Percentiles rank a stretch among this genome's conserved stretches.
Evolutionary conservation across 2,329 filamentous ascomycete genomes (phyloP).

Genomic region (Penicillium sumatraense): DNA sequence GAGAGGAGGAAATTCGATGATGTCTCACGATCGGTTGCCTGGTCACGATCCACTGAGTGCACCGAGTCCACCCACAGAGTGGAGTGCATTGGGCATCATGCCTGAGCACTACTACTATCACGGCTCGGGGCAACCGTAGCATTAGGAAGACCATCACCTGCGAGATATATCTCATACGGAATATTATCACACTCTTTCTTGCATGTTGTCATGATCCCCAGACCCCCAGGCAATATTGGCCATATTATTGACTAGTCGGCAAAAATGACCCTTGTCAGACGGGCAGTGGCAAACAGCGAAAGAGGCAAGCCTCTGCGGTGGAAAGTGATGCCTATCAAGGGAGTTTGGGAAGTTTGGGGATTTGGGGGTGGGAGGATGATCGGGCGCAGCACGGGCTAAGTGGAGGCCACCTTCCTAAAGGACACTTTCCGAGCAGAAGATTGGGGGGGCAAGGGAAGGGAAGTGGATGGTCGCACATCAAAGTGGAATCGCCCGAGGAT

Average conservation of each 20-base stretch:
- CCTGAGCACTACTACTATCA: not conserved
- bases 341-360: no score
- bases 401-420: slow-evolving; percentile 2
- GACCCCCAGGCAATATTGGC: not conserved
- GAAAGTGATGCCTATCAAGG: not conserved
- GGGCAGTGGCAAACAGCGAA: not conserved
- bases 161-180: no score
- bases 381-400: not conserved
- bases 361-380: not conserved
- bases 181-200: no score
- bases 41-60: no score
- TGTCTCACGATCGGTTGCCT: not conserved
- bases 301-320: not conserved
- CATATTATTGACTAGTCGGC: not conserved
- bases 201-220: not conserved
- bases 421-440: not conserved
- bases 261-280: not conserved
- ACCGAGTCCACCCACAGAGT: no score
- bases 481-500: not conserved
- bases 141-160: not conserved
- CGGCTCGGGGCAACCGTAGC: not conserved
- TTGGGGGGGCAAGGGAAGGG: no score
- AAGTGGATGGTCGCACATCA: not conserved
- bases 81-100: not conserved
- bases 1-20: not conserved